A percentile compares a stretch with the other conserved stretches of the same genome.
Evolutionary conservation across 2,329 filamentous ascomycete species (phyloP).

Genomic region (Lachnellula willkommii): DNA sequence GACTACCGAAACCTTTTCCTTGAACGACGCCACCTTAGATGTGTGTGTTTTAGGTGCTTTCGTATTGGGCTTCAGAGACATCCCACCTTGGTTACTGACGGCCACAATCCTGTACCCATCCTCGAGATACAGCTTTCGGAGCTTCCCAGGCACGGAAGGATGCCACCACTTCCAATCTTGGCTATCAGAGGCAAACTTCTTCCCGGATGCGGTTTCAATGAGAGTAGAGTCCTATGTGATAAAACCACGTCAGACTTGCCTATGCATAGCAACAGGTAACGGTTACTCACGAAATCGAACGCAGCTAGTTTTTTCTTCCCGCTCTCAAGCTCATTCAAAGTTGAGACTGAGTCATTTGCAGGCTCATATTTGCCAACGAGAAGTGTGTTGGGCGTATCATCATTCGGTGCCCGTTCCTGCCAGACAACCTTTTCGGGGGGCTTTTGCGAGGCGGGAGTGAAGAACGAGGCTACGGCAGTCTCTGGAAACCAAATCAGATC

Average conservation of each 20-base stretch:
- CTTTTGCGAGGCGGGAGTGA: constrained; percentile 81
- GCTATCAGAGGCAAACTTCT: constrained; percentile 64
- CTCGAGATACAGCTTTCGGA: constrained; percentile 60
- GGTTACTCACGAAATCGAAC: constrained; percentile 56
- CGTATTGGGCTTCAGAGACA: constrained; percentile 68
- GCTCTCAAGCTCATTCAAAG: constrained; percentile 11
- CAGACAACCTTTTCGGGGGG: constrained; percentile 70
- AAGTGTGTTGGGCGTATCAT: constrained; percentile 51
- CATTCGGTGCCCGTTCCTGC: constrained; percentile 55
- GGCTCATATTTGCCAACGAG: constrained; percentile 69
- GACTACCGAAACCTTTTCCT: constrained; percentile 68
- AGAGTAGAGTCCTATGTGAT: constrained; percentile 72
- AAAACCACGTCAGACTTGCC: constrained; percentile 1
- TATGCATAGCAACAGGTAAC: neutral
- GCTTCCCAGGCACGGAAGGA: constrained; percentile 56
- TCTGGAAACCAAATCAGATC: constrained; percentile 40
- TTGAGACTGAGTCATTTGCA: constrained; percentile 28
- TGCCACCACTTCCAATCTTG: constrained; percentile 97
- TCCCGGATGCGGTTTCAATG: constrained; percentile 73
- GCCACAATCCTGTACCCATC: constrained; percentile 71
- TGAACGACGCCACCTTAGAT: constrained; percentile 72
- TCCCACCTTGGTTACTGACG: constrained; percentile 82
- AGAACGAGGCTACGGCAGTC: constrained; percentile 73
- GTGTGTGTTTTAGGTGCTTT: constrained; percentile 63
- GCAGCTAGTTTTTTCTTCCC: constrained; percentile 59